phyloP scores from a whole-genome alignment of 1,284 basidiomycete species.

The Fomitopsis schrenkii region DNA sequence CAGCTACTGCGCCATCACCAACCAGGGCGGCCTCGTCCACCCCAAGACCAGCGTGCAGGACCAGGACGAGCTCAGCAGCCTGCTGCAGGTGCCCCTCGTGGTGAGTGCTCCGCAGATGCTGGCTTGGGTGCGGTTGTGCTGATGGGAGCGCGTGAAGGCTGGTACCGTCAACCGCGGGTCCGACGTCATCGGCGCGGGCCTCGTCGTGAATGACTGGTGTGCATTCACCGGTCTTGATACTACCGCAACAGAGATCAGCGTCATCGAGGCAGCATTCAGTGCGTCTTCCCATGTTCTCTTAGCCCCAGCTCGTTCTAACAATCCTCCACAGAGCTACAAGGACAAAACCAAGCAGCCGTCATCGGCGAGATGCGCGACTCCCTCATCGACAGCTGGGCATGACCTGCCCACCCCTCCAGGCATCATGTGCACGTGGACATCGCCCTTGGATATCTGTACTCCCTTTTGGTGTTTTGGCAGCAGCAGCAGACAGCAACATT shows the following conservation, averaged over 20 bases:
- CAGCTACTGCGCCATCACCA: constrained; percentile 91
- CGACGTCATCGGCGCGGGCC: constrained; percentile 94
- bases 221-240: constrained; percentile 97
- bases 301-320: constrained; percentile 3
- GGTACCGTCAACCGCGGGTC: constrained; percentile 98
- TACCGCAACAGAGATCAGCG: constrained; percentile 96
- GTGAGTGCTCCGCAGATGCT: constrained; percentile 44
- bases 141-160: constrained; percentile 47
- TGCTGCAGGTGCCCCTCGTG: constrained; percentile 94
- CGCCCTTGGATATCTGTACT: neutral
- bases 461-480: neutral
- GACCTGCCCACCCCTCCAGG: constrained; percentile 19
- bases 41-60: constrained; percentile 97
- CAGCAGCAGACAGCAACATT: neutral
- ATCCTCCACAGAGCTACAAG: constrained; percentile 73
- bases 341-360: constrained; percentile 80
- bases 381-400: constrained; percentile 93
- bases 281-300: constrained; percentile 29
- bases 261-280: constrained; percentile 98
- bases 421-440: neutral
- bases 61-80: constrained; percentile 94
- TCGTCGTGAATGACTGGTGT: constrained; percentile 99
- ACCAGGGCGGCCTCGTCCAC: constrained; percentile 96
- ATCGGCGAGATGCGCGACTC: constrained; percentile 95
- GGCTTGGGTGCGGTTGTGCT: neutral